Evolutionary conservation across 768 basidiomycete genomes (phyloP), one percentile per base, ranked within the genome.

Genomic region (Leccinellum luteum): DNA sequence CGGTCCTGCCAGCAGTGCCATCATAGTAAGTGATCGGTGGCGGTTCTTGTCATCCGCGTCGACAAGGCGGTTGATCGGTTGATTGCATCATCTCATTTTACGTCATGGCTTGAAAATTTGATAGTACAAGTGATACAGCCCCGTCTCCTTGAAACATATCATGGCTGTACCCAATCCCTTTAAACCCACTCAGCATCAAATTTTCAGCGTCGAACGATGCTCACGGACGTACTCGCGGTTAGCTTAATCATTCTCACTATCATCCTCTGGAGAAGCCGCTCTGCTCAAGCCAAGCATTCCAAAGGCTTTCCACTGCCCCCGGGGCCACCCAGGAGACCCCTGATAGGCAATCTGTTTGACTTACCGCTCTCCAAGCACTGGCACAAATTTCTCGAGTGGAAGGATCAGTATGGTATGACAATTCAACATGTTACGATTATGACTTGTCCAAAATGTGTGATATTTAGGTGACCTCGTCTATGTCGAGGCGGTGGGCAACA

Each of bases 391-490:
- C 41, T 54, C 6, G 52, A 58, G 25, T 60, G 52, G 59, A 60
- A 60, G 27, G 52, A 35, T 5, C 51, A 27, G 27, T 60, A 58
- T 45, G 59, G 56, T 60, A 52, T n/a, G 25, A 13, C 17, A 5
- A 30, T 25, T 23, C 17, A 15, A 9, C 19, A 3, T 38, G 4
- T 14, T 35, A 2, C 19, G 19, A 9, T 19, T 6, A 30, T 13
- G 6, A 7, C 43, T 31, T n/a, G 49, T 41, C 13, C 5, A 19
- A 23, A n/a, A 19, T 3, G 12, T 25, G 12, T 15, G n/a, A 35
- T 32, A 45, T 31, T 10, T 19, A 73, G 70, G 72, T 8, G 69
- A 73, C 45, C 38, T 75, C 10, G 63, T 75, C 5, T 68, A 66
- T 56, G 60, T 68, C 15, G 58, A 69, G 12, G 67, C 59, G 4